Percentiles rank a stretch among this genome's conserved stretches.
Evolutionary conservation across 768 basidiomycete species (phyloP).

Genomic region (Tricholoma matsutake): DNA sequence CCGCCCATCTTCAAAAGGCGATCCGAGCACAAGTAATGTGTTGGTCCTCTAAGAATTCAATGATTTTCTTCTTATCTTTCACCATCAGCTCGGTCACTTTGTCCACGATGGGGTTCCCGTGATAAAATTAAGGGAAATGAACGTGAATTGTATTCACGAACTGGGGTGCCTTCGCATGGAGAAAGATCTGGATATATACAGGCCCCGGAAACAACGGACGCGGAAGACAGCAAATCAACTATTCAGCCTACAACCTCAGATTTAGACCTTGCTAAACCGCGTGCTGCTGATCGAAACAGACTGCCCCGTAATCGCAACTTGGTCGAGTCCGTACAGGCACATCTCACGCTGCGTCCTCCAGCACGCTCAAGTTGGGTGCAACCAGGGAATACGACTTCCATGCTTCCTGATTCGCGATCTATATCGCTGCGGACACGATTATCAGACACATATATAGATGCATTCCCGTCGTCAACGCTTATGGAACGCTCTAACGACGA

Average conservation of each 20-base stretch:
- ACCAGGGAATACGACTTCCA: constrained; percentile 1
- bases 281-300: constrained; percentile 3
- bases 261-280: background rate
- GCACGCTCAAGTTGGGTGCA: background rate
- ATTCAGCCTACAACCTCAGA: background rate
- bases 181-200: background rate
- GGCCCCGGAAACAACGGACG: background rate
- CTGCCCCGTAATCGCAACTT: constrained; percentile 34
- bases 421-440: constrained; percentile 24
- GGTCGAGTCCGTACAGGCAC: constrained; percentile 45
- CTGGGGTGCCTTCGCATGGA: background rate
- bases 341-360: constrained; percentile 31
- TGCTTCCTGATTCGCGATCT: background rate
- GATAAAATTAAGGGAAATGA: constrained; percentile 7
- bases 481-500: too few relatives aligned
- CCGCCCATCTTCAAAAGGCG: background rate
- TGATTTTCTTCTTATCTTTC: background rate
- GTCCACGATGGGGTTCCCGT: constrained; percentile 1
- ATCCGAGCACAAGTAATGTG: background rate
- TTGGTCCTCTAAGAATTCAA: background rate
- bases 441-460: constrained; percentile 15
- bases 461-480: background rate
- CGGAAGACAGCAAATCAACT: background rate
- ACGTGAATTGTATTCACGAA: constrained; percentile 2
- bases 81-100: too few relatives aligned